A percentile compares a stretch with the other conserved stretches of the same genome.
phyloP scores from a whole-genome alignment of 179 eudicot genomes.

The Sideroxylon spinosum region DNA sequence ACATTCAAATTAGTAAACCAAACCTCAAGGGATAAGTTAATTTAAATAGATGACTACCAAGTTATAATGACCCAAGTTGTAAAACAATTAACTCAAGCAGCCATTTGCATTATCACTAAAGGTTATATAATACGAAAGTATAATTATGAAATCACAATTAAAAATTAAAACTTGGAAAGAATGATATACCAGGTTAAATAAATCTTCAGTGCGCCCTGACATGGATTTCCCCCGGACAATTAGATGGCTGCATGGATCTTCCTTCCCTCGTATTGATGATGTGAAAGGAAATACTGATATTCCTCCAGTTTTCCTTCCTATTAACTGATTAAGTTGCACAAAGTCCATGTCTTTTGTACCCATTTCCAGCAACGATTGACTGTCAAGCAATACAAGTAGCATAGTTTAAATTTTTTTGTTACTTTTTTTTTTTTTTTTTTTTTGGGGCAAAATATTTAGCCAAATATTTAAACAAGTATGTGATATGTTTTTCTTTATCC shows the following conservation, averaged over 20 bases:
- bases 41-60: no score
- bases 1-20: no score
- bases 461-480: neutral
- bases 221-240: slow-evolving; percentile 95
- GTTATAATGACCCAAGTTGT: neutral
- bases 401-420: neutral
- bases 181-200: slow-evolving; percentile 70
- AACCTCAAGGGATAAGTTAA: no score
- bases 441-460: neutral
- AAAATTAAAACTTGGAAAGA: neutral
- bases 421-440: no score
- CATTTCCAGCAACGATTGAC: slow-evolving; percentile 95
- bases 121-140: neutral
- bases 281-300: slow-evolving; percentile 90
- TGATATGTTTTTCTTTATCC: neutral
- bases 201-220: slow-evolving; percentile 86
- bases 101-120: neutral
- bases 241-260: slow-evolving; percentile 68
- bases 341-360: slow-evolving; percentile 94
- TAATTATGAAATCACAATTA: no score
- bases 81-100: neutral
- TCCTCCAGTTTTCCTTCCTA: slow-evolving; percentile 98
- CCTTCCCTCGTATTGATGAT: slow-evolving; percentile 67
- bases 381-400: slow-evolving; percentile 23
- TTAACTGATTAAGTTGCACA: slow-evolving; percentile 88